Percentiles rank a stretch among this genome's conserved stretches.
Evolutionary conservation across 345 rosid genomes (phyloP).

Genomic region (Excoecaria agallocha): DNA sequence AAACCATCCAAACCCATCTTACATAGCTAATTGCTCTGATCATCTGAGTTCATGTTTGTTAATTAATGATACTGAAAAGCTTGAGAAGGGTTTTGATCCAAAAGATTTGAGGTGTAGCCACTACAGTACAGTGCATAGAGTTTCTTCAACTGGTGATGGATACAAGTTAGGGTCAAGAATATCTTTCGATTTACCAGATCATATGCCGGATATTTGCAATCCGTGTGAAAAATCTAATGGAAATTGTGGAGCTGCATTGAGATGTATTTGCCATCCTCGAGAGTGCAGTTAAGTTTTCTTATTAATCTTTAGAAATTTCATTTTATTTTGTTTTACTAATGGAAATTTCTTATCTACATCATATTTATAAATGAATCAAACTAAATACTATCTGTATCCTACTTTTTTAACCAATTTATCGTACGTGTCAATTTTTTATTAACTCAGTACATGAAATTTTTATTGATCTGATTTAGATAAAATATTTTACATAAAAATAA

Average conservation of each 20-base stretch:
- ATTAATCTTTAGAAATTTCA: not conserved
- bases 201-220: constrained; percentile 52
- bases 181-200: constrained; percentile 57
- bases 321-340: too few relatives aligned
- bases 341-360: too few relatives aligned
- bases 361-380: too few relatives aligned
- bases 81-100: constrained; percentile 33
- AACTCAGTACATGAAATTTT: too few relatives aligned
- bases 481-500: too few relatives aligned
- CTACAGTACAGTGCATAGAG: constrained; percentile 29
- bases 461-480: too few relatives aligned
- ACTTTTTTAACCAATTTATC: too few relatives aligned
- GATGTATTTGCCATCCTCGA: constrained; percentile 63
- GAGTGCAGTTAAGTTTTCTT: constrained; percentile 52
- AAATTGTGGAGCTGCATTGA: constrained; percentile 58
- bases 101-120: constrained; percentile 41
- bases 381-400: too few relatives aligned
- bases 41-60: constrained; percentile 31
- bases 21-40: constrained; percentile 18
- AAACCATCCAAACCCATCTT: constrained; percentile 6
- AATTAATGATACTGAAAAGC: constrained; percentile 27
- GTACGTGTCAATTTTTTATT: too few relatives aligned
- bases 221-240: constrained; percentile 59
- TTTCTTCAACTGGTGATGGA: constrained; percentile 17
- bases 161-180: constrained; percentile 38